Percentiles rank a stretch among this genome's conserved stretches.
phyloP scores from a whole-genome alignment of 2,329 filamentous ascomycete species.

The Pyrenophora teres region DNA sequence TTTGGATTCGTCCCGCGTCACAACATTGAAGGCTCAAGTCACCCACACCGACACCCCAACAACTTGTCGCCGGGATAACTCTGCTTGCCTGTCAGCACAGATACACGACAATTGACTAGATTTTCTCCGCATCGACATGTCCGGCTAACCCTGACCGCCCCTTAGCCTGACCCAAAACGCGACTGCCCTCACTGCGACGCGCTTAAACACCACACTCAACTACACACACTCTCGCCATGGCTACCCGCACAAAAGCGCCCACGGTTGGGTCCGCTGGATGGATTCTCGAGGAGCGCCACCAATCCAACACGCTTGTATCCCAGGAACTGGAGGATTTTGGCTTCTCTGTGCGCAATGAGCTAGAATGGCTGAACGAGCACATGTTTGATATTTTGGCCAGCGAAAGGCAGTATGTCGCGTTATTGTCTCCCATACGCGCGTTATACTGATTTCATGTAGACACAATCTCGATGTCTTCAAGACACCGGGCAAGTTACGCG shows the following conservation, averaged over 20 bases:
- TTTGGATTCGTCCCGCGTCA: slow-evolving; percentile 27
- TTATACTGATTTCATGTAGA: slow-evolving; percentile 55
- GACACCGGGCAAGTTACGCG: slow-evolving; percentile 80
- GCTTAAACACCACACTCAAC: slow-evolving; percentile 19
- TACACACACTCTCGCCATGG: slow-evolving; percentile 30
- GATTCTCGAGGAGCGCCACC: slow-evolving; percentile 82
- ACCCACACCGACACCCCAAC: slow-evolving; percentile 15
- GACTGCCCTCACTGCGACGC: slow-evolving; percentile 30
- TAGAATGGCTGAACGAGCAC: slow-evolving; percentile 98
- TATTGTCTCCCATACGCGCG: slow-evolving; percentile 5
- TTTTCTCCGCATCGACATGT: slow-evolving; percentile 23
- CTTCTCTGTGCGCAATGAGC: slow-evolving; percentile 88
- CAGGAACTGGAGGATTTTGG: slow-evolving; percentile 91
- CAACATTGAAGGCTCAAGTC: slow-evolving; percentile 20
- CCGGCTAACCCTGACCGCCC: slow-evolving; percentile 17
- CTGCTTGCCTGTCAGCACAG: slow-evolving; percentile 15
- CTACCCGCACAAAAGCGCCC: slow-evolving; percentile 41
- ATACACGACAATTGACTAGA: slow-evolving; percentile 14
- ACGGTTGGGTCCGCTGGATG: slow-evolving; percentile 82
- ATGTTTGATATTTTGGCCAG: slow-evolving; percentile 92
- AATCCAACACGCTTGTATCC: slow-evolving; percentile 74
- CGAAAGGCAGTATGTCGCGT: slow-evolving; percentile 74
- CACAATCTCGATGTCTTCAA: slow-evolving; percentile 97
- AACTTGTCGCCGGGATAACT: slow-evolving; percentile 11
- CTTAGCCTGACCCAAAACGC: slow-evolving; percentile 12